Evolutionary conservation across 352 stramenopile genomes (phyloP).

Genomic region (Pythium brachiatum): DNA sequence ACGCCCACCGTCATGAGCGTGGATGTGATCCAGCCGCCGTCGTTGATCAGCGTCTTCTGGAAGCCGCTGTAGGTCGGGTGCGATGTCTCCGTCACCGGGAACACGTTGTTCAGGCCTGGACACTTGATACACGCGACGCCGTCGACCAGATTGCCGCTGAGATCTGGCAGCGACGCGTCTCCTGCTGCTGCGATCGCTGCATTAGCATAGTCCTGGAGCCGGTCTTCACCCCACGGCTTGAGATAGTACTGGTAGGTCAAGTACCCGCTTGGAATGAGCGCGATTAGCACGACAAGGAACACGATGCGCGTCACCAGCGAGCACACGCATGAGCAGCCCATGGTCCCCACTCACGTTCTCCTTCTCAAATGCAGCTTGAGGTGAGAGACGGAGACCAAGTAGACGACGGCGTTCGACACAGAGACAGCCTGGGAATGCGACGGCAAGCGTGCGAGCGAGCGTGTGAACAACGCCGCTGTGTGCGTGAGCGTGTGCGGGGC

Average conservation of each 20-base stretch:
- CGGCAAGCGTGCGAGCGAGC: too few relatives aligned
- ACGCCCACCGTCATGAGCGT: slow-evolving; percentile 31
- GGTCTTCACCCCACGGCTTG: slow-evolving; percentile 46
- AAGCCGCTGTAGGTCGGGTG: slow-evolving; percentile 35
- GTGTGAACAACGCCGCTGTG: too few relatives aligned
- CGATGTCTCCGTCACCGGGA: slow-evolving; percentile 33
- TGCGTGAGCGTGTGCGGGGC: background rate
- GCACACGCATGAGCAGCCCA: slow-evolving; percentile 23
- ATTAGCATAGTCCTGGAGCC: slow-evolving; percentile 16
- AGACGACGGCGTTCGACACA: too few relatives aligned
- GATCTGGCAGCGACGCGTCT: slow-evolving; percentile 4
- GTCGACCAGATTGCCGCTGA: slow-evolving; percentile 20
- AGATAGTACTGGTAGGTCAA: slow-evolving; percentile 44
- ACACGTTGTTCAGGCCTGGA: slow-evolving; percentile 43
- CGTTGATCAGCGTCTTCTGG: slow-evolving; percentile 42
- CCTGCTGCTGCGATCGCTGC: slow-evolving; percentile 14
- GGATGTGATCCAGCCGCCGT: slow-evolving; percentile 32
- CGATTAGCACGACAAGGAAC: slow-evolving; percentile 29
- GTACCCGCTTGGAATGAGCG: slow-evolving; percentile 36
- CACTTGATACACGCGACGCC: slow-evolving; percentile 39
- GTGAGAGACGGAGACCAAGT: too few relatives aligned
- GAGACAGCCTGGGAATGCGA: too few relatives aligned
- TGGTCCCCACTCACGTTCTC: background rate
- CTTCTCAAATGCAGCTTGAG: too few relatives aligned
- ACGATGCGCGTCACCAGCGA: slow-evolving; percentile 30